Evolutionary conservation across 2,329 filamentous ascomycete genomes (phyloP).

Genomic region (Epichloe glyceriae): DNA sequence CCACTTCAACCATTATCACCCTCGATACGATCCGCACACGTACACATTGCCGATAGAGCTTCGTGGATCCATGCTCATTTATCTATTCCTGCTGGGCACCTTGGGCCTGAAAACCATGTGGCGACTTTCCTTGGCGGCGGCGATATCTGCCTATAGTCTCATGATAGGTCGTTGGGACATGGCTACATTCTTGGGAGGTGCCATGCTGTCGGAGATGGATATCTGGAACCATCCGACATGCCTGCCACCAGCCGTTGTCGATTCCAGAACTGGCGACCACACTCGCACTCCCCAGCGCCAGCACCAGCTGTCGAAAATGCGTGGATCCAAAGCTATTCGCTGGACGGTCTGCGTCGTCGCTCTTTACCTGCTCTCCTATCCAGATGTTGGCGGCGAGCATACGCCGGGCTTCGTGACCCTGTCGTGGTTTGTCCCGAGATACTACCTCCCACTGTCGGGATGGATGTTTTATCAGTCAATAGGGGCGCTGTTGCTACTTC

Average conservation of each 20-base stretch:
- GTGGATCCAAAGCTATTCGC: slow-evolving; percentile 6
- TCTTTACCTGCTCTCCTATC: slow-evolving; percentile 27
- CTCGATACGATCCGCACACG: slow-evolving; percentile 28
- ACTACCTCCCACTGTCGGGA: slow-evolving; percentile 22
- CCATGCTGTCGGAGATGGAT: slow-evolving; percentile 24
- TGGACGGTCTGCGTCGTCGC: slow-evolving; percentile 19
- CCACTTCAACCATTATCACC: slow-evolving; percentile 25
- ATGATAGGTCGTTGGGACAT: slow-evolving; percentile 27
- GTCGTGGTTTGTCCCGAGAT: slow-evolving; percentile 20
- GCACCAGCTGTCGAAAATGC: not conserved
- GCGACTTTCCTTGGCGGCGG: slow-evolving; percentile 17
- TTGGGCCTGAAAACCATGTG: slow-evolving; percentile 22
- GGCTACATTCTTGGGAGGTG: slow-evolving; percentile 25
- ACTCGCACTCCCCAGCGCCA: not conserved
- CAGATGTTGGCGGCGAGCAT: slow-evolving; percentile 24
- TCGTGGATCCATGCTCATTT: slow-evolving; percentile 27
- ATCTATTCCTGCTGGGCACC: slow-evolving; percentile 26
- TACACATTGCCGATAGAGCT: slow-evolving; percentile 30
- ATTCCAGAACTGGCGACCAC: not conserved
- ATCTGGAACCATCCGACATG: slow-evolving; percentile 9
- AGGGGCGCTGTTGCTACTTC: slow-evolving; percentile 24
- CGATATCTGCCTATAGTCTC: slow-evolving; percentile 22
- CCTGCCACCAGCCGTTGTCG: not conserved
- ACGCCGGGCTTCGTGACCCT: slow-evolving; percentile 24
- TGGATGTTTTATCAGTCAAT: slow-evolving; percentile 28